Base-by-base conservation (phyloP, 768 basidiomycete genomes). In the Collybia sordida region DNA sequence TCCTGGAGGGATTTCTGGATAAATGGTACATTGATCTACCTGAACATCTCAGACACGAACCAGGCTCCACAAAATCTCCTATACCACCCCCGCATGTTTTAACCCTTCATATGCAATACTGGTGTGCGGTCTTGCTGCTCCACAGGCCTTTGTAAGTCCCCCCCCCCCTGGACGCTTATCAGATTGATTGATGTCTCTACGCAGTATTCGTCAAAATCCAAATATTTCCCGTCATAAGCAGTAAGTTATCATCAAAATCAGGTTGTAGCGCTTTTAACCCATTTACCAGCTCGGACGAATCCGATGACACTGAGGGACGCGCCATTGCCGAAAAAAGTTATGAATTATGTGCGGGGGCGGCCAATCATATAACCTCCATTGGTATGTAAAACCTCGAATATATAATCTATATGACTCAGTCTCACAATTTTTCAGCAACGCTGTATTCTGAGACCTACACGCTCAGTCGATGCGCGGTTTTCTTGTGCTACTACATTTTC, bases 31-130 rank as follows among this genome's bases (percentile, higher is more conserved):
- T 86, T 28, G 81, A 83, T 25, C 76, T 92, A 2, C 83, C 86
- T 0, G 78, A 80, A 36, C 80, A 89, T 60, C 67, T 92, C 24
- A 80, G 84, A 34, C 82, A 80, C 57, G 85, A 88, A 53, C 68
- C 78, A 21, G 76, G 73, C 14, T 67, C 74, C 12, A 62, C 64
- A 50, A 79, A 68, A 62, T 65, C 66, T 17, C 62, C 66, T 14
- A 62, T 72, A 17, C 79, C 79, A 5, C 76, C 77, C 1, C 87
- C 88, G 3, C 83, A 88, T 55, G 68, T 88, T 21, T 67, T 91
- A 49, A 86, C 85, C 35, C 69, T 92, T 43, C 89, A 91, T 60
- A 86, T 91, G 88, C 86, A 89, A 59, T 91, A 90, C 60, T 92
- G 90, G 90, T 88, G 86, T 60, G 80, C 87, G 9, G 81, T 85